Base-by-base conservation (phyloP, 2,329 filamentous ascomycete species). In the Colletotrichum lentis region DNA sequence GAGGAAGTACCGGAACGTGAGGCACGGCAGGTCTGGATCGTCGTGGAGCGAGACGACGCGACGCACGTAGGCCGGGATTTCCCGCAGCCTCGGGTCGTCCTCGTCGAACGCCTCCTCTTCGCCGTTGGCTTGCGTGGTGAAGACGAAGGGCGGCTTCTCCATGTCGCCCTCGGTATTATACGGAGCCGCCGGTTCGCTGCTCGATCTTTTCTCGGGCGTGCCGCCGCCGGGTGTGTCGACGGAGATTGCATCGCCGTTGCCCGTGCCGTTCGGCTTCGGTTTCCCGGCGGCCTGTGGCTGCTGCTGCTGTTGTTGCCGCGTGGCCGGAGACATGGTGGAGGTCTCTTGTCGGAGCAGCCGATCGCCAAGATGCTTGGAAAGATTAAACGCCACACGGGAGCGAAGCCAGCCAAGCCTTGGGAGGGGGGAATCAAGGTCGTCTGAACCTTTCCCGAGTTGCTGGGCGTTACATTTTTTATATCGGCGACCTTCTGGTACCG, bases 1-100 rank as follows among this genome's bases (percentile, higher is more conserved):
- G 5, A 76, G 71, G 85, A 87, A 90, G 47, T 86, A 85, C 27
- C 87, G 86, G 65, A 90, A 80, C 5, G 87, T 90, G 73, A 85
- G 85, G 63, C 81, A 80, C 10, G 84, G 82, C 2, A 85, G 74
- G 41, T 86, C 84, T 47, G 82, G 80, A 59, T 86, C 83, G 62
- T 83, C 80, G 68, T 63, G 56, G n/a, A 68, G 18, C 11, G 60
- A 64, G 12, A 68, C 65, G 10, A 68, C 50, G 35, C 65, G 65
- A 6, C 65, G 65, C 16, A 68, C 62, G 69, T 86, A 82, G 59
- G 80, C 77, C 5, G 86, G 86, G 16, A 89, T 81, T 59, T 86
- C 83, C 56, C 76, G 80, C 55, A 88, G 79, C 54, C 85, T 81
- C 6, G 82, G 81, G 64, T 86, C 80, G n/a, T 85, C 77, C 49